These are phyloP conservation scores for Arachis monticola DNA, from an alignment of 331 rosid species.

Conservation along the genomic window DNA sequence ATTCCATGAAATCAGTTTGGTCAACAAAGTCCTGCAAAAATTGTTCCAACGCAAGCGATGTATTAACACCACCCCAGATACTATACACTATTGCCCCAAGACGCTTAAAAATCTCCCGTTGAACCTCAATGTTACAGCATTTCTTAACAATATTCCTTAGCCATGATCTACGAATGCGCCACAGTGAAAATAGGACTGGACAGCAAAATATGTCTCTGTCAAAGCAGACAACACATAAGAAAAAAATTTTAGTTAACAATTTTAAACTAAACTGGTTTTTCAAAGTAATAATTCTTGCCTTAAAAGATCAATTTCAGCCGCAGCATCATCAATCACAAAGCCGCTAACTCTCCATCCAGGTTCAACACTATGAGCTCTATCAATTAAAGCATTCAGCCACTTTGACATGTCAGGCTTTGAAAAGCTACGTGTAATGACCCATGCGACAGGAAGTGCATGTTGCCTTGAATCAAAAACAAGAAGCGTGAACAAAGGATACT, in stretches of 20 bases:
- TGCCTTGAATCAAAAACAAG: conserved; percentile 92
- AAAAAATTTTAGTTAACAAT: background rate
- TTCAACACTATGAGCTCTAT: conserved; percentile 70
- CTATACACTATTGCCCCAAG: conserved; percentile 72
- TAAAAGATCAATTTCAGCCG: conserved; percentile 81
- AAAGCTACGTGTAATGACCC: conserved; percentile 94
- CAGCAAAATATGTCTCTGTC: conserved; percentile 84
- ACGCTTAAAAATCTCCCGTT: conserved; percentile 78
- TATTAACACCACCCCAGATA: conserved; percentile 69
- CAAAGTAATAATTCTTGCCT: conserved; percentile 59
- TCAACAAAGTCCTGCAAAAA: conserved; percentile 81
- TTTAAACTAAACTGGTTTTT: conserved; percentile 22
- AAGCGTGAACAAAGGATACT: conserved; percentile 95
- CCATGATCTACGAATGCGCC: conserved; percentile 97
- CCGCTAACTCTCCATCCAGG: conserved; percentile 90
- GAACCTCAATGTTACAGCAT: conserved; percentile 78
- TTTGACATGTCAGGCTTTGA: conserved; percentile 80
- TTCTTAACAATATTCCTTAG: conserved; percentile 80
- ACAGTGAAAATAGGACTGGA: conserved; percentile 82
- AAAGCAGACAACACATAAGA: conserved; percentile 40
- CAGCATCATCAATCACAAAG: conserved; percentile 88
- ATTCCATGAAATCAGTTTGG: conserved; percentile 84
- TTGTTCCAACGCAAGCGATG: conserved; percentile 60
- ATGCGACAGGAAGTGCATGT: conserved; percentile 96
- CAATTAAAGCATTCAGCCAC: conserved; percentile 83